phyloP scores from a whole-genome alignment of 352 stramenopile species.

The Phytopythium mirpurense region DNA sequence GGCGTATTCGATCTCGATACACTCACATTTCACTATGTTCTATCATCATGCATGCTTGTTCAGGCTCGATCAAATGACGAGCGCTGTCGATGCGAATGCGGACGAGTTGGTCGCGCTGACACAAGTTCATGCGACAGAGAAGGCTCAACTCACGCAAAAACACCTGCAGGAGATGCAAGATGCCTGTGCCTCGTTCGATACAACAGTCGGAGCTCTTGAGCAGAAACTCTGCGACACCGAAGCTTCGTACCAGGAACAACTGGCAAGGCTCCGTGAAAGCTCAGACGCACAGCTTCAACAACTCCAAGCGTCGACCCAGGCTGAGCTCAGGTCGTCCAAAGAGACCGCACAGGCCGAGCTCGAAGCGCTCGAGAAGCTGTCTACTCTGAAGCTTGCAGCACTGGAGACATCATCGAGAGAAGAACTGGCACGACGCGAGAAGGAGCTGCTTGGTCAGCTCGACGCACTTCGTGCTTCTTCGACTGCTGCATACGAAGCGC shows the following conservation, averaged over 20 bases:
- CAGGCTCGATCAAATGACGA: constrained; percentile 33
- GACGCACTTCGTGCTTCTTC: constrained; percentile 11
- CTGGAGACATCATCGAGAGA: constrained; percentile 17
- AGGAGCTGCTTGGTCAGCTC: constrained; percentile 15
- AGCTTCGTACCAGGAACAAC: constrained; percentile 23
- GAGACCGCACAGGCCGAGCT: constrained; percentile 18
- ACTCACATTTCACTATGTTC: background rate
- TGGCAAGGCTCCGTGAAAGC: constrained; percentile 26
- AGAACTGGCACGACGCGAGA: constrained; percentile 16
- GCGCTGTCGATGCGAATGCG: constrained; percentile 29
- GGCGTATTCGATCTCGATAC: too few relatives aligned
- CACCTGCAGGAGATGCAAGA: constrained; percentile 22
- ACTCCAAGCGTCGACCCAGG: constrained; percentile 16
- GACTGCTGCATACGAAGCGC: constrained; percentile 1
- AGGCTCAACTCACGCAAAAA: constrained; percentile 14
- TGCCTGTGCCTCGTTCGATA: constrained; percentile 19
- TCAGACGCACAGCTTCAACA: constrained; percentile 16
- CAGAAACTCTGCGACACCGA: constrained; percentile 22
- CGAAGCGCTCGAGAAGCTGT: constrained; percentile 13
- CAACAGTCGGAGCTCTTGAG: constrained; percentile 25
- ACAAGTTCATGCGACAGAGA: constrained; percentile 29
- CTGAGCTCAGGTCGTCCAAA: constrained; percentile 15
- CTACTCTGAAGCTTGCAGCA: constrained; percentile 9
- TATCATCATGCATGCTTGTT: background rate
- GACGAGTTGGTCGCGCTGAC: constrained; percentile 40